These are phyloP conservation scores for Jackrogersella minutella DNA, from an alignment of 495 filamentous ascomycete species.

Conservation along the genomic window DNA sequence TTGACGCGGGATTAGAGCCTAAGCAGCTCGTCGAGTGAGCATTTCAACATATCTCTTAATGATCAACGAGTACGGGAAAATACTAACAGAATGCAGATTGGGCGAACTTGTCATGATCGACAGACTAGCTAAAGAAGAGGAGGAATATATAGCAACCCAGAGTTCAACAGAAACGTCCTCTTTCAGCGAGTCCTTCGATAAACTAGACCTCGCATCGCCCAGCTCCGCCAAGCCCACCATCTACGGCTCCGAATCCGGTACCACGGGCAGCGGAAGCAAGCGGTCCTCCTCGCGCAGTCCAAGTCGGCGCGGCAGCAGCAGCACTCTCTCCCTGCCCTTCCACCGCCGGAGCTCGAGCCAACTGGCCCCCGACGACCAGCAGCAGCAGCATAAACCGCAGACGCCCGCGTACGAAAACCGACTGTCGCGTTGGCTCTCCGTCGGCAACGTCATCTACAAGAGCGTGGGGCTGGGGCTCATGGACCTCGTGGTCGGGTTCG, in stretches of 20 bases:
- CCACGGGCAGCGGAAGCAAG: slow-evolving; percentile 33
- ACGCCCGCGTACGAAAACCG: slow-evolving; percentile 54
- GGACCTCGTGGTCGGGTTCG: slow-evolving; percentile 79
- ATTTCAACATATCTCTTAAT: background rate
- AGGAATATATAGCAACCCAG: slow-evolving; percentile 31
- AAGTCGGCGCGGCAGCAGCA: slow-evolving; percentile 22
- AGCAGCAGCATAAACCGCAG: slow-evolving; percentile 46
- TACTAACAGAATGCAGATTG: slow-evolving; percentile 48
- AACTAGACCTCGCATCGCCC: slow-evolving; percentile 37
- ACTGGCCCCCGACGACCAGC: slow-evolving; percentile 20
- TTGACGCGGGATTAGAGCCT: slow-evolving; percentile 74
- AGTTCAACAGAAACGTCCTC: slow-evolving; percentile 38
- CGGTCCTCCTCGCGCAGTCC: slow-evolving; percentile 43
- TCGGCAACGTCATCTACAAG: slow-evolving; percentile 89
- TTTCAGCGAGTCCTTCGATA: slow-evolving; percentile 38
- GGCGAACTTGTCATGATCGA: slow-evolving; percentile 80
- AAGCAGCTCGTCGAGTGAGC: slow-evolving; percentile 78
- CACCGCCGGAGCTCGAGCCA: slow-evolving; percentile 36
- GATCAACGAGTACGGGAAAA: background rate
- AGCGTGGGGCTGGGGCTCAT: slow-evolving; percentile 81
- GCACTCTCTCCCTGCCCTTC: slow-evolving; percentile 22
- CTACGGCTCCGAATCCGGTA: slow-evolving; percentile 34
- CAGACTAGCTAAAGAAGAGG: slow-evolving; percentile 41
- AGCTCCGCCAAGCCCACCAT: slow-evolving; percentile 44
- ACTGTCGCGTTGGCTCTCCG: slow-evolving; percentile 73